These are phyloP conservation scores for Apiospora arundinis DNA, from an alignment of 2,329 filamentous ascomycete species.

Conservation along the genomic window DNA sequence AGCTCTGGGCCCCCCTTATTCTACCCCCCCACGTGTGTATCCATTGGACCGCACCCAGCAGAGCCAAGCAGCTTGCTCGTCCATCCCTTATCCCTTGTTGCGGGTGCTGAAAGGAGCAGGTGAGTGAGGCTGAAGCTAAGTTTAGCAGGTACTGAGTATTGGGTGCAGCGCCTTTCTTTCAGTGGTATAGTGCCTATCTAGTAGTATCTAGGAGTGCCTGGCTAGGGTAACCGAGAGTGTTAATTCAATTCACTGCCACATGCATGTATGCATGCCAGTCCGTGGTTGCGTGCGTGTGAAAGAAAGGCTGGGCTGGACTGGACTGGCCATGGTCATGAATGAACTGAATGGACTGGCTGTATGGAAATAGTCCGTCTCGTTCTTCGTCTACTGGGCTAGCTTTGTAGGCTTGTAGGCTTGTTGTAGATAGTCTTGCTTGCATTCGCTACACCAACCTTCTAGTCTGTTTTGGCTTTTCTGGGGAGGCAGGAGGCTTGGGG, in stretches of 20 bases:
- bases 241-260: background rate
- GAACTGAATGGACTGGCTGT: too few relatives aligned
- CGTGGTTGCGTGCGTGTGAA: too few relatives aligned
- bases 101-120: constrained; percentile 8
- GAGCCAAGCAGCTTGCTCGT: background rate
- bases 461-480: constrained; percentile 17
- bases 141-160: background rate
- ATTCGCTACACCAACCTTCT: constrained; percentile 18
- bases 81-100: constrained; percentile 1
- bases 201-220: too few relatives aligned
- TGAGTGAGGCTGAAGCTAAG: constrained; percentile 12
- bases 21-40: background rate
- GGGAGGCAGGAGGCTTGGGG: constrained; percentile 6
- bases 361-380: too few relatives aligned
- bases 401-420: background rate
- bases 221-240: background rate
- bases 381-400: background rate
- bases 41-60: constrained; percentile 1
- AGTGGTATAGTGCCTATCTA: too few relatives aligned
- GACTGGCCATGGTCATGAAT: too few relatives aligned
- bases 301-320: too few relatives aligned
- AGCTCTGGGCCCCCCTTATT: background rate
- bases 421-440: too few relatives aligned
- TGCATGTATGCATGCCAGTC: too few relatives aligned
- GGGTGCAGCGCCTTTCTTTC: background rate